These are phyloP conservation scores for Aureobasidium uvarum DNA, from an alignment of 2,329 filamentous ascomycete genomes.

Conservation along the genomic window DNA sequence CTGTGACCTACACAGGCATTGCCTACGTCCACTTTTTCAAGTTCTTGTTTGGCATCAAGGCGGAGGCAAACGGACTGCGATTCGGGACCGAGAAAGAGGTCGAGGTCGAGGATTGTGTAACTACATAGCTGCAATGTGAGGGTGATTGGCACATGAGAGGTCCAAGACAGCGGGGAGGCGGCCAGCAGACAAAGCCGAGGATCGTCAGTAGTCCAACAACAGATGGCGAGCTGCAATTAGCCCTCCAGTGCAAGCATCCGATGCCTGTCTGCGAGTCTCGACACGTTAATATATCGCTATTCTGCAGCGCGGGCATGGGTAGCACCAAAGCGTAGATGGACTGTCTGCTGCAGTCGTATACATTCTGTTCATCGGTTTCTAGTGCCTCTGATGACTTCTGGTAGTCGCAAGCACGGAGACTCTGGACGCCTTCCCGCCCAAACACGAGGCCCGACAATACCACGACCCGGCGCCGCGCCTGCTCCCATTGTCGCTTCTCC, in stretches of 20 bases:
- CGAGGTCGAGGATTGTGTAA: not conserved
- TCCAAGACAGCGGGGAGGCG: not conserved
- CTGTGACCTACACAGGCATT: not conserved
- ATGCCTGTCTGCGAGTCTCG: not conserved
- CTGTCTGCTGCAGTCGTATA: not conserved
- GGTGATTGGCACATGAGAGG: not conserved
- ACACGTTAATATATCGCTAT: not conserved
- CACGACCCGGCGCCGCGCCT: not conserved
- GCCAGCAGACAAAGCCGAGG: not conserved
- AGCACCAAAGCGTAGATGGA: not conserved
- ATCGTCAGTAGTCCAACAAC: not conserved
- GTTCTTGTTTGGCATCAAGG: not conserved
- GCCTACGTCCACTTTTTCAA: constrained; percentile 2
- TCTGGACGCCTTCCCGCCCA: constrained; percentile 1
- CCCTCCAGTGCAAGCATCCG: not conserved
- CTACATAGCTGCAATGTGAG: not conserved
- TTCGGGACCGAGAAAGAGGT: not conserved
- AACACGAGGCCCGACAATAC: not conserved
- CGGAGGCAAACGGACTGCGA: not conserved
- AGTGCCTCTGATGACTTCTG: not conserved
- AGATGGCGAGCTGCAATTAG: not conserved
- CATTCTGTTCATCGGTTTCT: no score
- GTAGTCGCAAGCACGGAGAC: not conserved
- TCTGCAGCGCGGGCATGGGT: not conserved
- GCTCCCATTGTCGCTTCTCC: not conserved